Conservation (phyloP, 108 stramenopile genomes). For the Conticribra guillardii region DNA sequence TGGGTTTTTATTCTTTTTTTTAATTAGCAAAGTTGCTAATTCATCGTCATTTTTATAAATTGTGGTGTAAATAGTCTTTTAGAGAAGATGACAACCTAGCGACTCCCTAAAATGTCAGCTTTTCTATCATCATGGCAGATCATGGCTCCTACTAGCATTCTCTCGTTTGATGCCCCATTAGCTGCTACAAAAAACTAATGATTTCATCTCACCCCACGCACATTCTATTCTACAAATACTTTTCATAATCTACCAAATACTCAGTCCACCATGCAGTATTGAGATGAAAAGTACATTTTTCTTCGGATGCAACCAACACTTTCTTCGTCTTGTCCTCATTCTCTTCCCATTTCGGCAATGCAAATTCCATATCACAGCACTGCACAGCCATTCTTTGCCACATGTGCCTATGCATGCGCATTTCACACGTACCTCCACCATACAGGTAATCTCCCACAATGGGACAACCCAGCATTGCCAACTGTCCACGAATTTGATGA, state of each 20-base stretch:
- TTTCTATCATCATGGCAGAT: no score
- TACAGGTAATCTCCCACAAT: conserved; percentile 53
- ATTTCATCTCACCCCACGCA: no score
- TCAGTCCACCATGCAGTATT: conserved; percentile 46
- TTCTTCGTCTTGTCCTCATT: conserved; percentile 26
- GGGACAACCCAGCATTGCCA: conserved; percentile 55
- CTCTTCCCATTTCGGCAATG: conserved; percentile 38
- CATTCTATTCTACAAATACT: conserved; percentile 16
- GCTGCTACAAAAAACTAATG: no score
- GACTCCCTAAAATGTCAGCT: no score
- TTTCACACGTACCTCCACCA: conserved; percentile 45
- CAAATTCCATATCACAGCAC: conserved; percentile 43
- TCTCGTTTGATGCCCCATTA: no score
- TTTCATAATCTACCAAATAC: conserved; percentile 44
- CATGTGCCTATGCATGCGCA: conserved; percentile 37
- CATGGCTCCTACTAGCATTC: no score
- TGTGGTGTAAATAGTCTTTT: no score
- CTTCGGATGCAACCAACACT: conserved; percentile 25
- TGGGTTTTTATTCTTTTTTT: no score
- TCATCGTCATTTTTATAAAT: no score
- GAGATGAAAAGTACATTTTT: conserved; percentile 30
- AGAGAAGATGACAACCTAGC: no score
- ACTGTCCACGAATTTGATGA: conserved; percentile 58
- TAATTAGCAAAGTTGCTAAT: no score
- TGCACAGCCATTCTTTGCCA: conserved; percentile 51